Evolutionary conservation across 768 basidiomycete genomes (phyloP).

Genomic region (Boletus rufocinnamomeus): DNA sequence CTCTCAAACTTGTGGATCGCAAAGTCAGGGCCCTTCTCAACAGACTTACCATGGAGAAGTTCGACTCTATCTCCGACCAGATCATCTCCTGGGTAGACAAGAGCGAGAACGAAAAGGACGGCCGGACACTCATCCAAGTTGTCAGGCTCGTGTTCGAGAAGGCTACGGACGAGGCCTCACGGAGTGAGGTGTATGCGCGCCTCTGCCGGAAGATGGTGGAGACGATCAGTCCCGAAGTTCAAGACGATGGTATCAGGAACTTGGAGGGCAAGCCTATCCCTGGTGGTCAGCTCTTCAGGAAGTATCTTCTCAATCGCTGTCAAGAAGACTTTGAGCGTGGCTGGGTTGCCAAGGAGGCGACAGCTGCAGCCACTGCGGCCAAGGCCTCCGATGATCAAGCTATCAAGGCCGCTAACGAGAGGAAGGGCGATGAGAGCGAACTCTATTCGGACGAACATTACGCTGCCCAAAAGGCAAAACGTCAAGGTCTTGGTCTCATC

Average conservation of each 20-base stretch:
- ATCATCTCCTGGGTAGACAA: conserved; percentile 96
- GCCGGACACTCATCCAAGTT: conserved; percentile 92
- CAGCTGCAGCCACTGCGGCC: conserved; percentile 80
- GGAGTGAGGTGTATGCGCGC: conserved; percentile 97
- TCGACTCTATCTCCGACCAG: conserved; percentile 93
- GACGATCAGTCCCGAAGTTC: conserved; percentile 82
- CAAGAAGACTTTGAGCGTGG: conserved; percentile 98
- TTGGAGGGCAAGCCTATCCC: conserved; percentile 84
- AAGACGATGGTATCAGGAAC: conserved; percentile 84
- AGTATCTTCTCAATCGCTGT: conserved; percentile 94
- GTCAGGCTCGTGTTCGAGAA: conserved; percentile 97
- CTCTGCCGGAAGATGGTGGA: conserved; percentile 97
- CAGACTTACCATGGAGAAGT: conserved; percentile 96
- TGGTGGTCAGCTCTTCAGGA: conserved; percentile 93
- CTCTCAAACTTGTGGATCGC: conserved; percentile 85
- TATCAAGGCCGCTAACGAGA: conserved; percentile 66
- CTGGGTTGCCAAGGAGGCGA: conserved; percentile 86
- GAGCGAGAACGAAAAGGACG: conserved; percentile 89
- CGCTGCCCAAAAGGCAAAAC: conserved; percentile 94
- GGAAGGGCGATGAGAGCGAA: conserved; percentile 58
- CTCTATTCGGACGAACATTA: conserved; percentile 97
- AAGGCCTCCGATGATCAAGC: conserved; percentile 89
- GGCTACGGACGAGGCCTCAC: conserved; percentile 93
- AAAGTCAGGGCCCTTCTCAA: conserved; percentile 92
- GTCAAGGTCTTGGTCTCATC: conserved; percentile 94